A percentile compares a stretch with the other conserved stretches of the same genome.
These are phyloP conservation scores for Cavenderia fasciculata DNA, from an alignment of 78 protist genomes.

Conservation along the genomic window DNA sequence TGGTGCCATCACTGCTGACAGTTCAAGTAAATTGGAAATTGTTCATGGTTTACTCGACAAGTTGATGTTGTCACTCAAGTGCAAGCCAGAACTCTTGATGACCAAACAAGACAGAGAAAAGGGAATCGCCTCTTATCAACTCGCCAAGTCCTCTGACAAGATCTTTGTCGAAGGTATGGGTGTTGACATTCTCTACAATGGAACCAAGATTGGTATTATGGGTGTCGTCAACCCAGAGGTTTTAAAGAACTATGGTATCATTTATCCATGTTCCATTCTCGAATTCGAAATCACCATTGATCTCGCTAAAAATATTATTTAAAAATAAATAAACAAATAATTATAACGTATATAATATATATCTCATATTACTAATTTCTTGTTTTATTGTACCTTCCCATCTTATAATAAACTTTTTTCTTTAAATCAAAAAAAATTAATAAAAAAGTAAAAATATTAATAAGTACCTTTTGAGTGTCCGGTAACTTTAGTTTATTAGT, in stretches of 20 bases:
- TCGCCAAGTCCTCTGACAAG: slow-evolving; percentile 39
- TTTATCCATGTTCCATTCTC: slow-evolving; percentile 75
- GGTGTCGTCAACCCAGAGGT: slow-evolving; percentile 95
- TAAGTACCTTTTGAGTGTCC: too few species aligned
- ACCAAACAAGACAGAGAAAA: not conserved
- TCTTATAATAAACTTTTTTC: too few species aligned
- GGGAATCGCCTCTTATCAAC: slow-evolving; percentile 11
- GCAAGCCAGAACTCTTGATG: slow-evolving; percentile 10
- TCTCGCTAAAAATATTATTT: slow-evolving; percentile 30
- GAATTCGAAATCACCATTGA: slow-evolving; percentile 76
- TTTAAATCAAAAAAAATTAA: too few species aligned
- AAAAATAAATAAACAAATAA: too few species aligned
- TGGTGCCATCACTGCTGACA: slow-evolving; percentile 69
- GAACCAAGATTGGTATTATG: slow-evolving; percentile 86
- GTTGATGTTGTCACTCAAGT: slow-evolving; percentile 65
- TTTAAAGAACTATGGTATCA: slow-evolving; percentile 65
- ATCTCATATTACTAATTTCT: too few species aligned
- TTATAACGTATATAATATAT: too few species aligned
- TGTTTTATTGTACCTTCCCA: too few species aligned
- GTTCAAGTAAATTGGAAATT: slow-evolving; percentile 83
- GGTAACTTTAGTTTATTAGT: too few species aligned
- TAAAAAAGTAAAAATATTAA: too few species aligned
- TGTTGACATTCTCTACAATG: slow-evolving; percentile 58
- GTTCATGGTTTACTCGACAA: slow-evolving; percentile 92
- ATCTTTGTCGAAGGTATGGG: slow-evolving; percentile 87